Base-by-base conservation (phyloP, 306 rosid genomes). In the Dryas octopetala region DNA sequence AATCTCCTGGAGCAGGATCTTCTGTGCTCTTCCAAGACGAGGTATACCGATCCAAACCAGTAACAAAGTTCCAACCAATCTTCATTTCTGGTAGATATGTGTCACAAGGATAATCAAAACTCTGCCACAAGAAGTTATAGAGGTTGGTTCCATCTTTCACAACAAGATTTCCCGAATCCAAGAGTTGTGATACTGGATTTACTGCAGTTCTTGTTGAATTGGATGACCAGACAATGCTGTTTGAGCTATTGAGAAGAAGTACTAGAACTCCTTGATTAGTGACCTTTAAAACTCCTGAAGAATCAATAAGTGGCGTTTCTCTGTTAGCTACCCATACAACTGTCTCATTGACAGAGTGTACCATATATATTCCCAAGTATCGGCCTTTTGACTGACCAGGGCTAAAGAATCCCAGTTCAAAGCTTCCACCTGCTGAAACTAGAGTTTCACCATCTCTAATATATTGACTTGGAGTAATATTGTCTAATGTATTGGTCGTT, bases 1-100 rank as follows among this genome's bases (percentile, higher is more conserved):
- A 83, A 13, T 63, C 83, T 46, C 88, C 89, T 1, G 75, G 83
- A 61, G 93, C 84, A n/a, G 90, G 90, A 62, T 87, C 91, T 5
- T 85, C 77, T 69, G 69, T 19, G 55, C 52, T 82, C 70, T 69
- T 85, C 91, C 88, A 85, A 11, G 87, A 70, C 0, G 84, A 61
- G 5, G 79, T 1, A 4, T 67, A 64, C 66, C 86, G 43, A 2
- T 87, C 70, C 0, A 77, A 60, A 40, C 85, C 78, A 0, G 72
- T 85, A 17, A 45, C 76, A 0, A 75, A 71, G 65, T 85, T 71
- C 88, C 88, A 83, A 10, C 89, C 89, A 1, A 80, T 0, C 54
- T 55, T 68, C 87, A 84, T 17, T 2, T 23, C 32, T 17, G 78
- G 71, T 13, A 84, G 12, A 3, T 43, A 4, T 23, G 65, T 9